Evolutionary conservation across 2,329 filamentous ascomycete genomes (phyloP).

Genomic region (Xylariaceae sp.): DNA sequence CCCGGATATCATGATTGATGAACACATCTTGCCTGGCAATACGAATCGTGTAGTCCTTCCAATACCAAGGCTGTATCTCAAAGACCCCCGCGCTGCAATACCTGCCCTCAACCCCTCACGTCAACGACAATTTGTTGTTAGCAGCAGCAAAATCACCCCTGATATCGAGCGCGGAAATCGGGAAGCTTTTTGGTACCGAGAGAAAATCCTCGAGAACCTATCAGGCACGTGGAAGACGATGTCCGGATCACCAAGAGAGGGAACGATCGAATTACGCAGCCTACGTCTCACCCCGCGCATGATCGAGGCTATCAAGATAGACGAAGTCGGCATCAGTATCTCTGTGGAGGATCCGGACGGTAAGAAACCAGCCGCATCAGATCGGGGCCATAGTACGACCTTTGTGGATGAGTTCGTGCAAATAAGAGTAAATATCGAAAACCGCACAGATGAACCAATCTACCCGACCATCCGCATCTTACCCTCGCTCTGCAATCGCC

Average conservation of each 20-base stretch:
- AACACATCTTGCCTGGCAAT: constrained; percentile 61
- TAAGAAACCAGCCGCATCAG: constrained; percentile 7
- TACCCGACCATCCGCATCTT: constrained; percentile 71
- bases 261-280: constrained; percentile 70
- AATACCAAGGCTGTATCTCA: constrained; percentile 68
- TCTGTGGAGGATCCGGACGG: constrained; percentile 39
- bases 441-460: constrained; percentile 65
- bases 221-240: constrained; percentile 66
- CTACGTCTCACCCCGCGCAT: constrained; percentile 72
- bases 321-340: constrained; percentile 69
- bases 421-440: constrained; percentile 67
- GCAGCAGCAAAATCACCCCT: constrained; percentile 70
- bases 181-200: constrained; percentile 89
- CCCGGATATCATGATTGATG: constrained; percentile 46
- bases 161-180: constrained; percentile 73
- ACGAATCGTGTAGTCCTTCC: constrained; percentile 73
- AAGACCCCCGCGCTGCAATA: constrained; percentile 73
- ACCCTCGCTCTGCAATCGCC: constrained; percentile 70
- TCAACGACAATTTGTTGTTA: constrained; percentile 92
- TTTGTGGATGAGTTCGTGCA: constrained; percentile 62
- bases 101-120: constrained; percentile 75
- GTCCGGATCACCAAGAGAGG: constrained; percentile 50
- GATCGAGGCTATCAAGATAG: constrained; percentile 77
- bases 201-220: constrained; percentile 69
- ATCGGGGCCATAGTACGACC: constrained; percentile 25